Percentiles rank a stretch among this genome's conserved stretches.
Conservation (phyloP, 108 stramenopile genomes). For the Fragilaria radians region DNA sequence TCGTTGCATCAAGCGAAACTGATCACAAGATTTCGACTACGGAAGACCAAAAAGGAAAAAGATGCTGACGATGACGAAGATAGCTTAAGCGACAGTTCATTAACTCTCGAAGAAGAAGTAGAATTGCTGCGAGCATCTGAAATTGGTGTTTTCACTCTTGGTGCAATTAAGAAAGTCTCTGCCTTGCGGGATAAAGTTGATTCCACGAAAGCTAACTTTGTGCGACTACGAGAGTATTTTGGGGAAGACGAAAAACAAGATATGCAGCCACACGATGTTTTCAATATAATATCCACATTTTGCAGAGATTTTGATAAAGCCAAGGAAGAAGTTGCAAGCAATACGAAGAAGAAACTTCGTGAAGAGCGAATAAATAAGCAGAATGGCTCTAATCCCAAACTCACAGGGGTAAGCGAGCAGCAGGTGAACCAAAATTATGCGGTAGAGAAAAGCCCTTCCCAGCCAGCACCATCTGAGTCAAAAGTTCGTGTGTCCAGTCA, state of each 20-base stretch:
- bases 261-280: conserved; percentile 79
- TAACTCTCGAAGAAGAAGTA: conserved; percentile 77
- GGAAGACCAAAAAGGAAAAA: conserved; percentile 22
- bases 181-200: conserved; percentile 77
- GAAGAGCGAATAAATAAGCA: conserved; percentile 35
- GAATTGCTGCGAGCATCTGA: conserved; percentile 56
- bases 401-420: not conserved
- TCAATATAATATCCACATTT: conserved; percentile 70
- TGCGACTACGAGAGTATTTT: conserved; percentile 62
- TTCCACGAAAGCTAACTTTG: conserved; percentile 56
- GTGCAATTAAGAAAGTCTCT: conserved; percentile 83
- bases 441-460: not conserved
- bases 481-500: not conserved
- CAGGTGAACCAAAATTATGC: not conserved
- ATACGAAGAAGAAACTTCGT: conserved; percentile 63
- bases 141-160: conserved; percentile 74
- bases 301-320: conserved; percentile 71
- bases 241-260: conserved; percentile 58
- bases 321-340: conserved; percentile 54
- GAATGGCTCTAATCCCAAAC: not conserved
- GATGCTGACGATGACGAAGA: conserved; percentile 53
- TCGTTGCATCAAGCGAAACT: conserved; percentile 52
- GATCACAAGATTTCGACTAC: conserved; percentile 10
- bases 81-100: conserved; percentile 44
- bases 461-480: not conserved